phyloP scores from a whole-genome alignment of 1,284 basidiomycete genomes.

The Cerioporus squamosus region DNA sequence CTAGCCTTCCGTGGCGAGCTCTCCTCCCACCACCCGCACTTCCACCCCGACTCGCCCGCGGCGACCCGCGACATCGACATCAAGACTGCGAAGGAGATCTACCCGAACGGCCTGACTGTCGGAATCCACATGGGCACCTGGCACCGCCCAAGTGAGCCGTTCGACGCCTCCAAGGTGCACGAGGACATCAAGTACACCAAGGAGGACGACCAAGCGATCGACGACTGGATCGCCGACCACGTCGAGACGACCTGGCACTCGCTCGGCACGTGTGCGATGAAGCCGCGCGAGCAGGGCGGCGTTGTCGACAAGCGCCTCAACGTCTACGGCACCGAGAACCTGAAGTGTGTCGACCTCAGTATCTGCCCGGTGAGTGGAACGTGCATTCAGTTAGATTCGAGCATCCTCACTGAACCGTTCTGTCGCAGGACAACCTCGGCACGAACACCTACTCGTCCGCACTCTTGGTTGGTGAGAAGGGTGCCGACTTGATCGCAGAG shows the following conservation, averaged over 20 bases:
- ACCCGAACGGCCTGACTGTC: constrained; percentile 65
- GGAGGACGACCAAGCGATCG: constrained; percentile 72
- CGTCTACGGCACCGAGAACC: constrained; percentile 75
- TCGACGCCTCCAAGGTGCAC: constrained; percentile 60
- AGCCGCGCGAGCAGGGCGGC: constrained; percentile 76
- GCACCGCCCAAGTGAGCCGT: constrained; percentile 60
- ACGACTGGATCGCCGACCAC: constrained; percentile 69
- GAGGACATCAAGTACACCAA: constrained; percentile 66
- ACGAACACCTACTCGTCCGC: constrained; percentile 77
- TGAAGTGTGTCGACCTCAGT: constrained; percentile 70
- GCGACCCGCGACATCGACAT: constrained; percentile 67
- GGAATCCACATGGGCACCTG: constrained; percentile 78
- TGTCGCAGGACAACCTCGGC: constrained; percentile 63
- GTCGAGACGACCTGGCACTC: constrained; percentile 81
- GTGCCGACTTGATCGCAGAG: constrained; percentile 61
- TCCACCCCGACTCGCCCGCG: constrained; percentile 71
- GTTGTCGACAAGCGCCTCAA: constrained; percentile 75
- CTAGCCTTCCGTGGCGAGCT: constrained; percentile 71
- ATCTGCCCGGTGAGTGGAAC: constrained; percentile 61
- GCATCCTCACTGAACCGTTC: not conserved
- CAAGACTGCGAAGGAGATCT: constrained; percentile 64
- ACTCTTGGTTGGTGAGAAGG: constrained; percentile 72
- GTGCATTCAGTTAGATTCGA: not conserved
- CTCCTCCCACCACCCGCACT: constrained; percentile 73
- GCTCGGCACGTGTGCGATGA: constrained; percentile 68